Percentiles rank a stretch among this genome's conserved stretches.
Conservation (phyloP, 2,329 filamentous ascomycete genomes). For the Colletotrichum aenigma region DNA sequence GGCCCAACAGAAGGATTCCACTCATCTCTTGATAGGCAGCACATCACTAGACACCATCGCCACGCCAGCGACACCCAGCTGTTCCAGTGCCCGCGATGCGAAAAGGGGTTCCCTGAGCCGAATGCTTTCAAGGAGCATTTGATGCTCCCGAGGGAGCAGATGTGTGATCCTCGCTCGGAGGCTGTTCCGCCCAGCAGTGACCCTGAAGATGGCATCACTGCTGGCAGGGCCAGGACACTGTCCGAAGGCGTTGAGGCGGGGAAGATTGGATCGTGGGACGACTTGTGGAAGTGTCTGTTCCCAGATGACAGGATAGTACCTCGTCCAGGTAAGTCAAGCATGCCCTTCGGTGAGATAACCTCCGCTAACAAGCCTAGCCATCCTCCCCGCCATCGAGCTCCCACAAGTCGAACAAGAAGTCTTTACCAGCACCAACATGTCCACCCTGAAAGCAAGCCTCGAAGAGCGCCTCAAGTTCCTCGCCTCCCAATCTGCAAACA, state of each 20-base stretch:
- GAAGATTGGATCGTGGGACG: neutral
- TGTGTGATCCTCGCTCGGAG: conserved; percentile 34
- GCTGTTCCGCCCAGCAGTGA: neutral
- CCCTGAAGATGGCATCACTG: conserved; percentile 4
- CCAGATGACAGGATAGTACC: neutral
- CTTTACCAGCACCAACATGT: conserved; percentile 12
- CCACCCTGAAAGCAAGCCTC: conserved; percentile 3
- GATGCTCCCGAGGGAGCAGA: conserved; percentile 41
- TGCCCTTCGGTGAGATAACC: fast-evolving
- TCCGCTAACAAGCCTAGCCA: neutral
- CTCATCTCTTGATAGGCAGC: conserved; percentile 30
- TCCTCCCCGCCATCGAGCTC: conserved; percentile 7
- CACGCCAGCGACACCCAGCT: conserved; percentile 37
- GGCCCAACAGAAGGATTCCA: neutral
- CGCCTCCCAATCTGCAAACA: conserved; percentile 1
- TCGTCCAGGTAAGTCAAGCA: neutral
- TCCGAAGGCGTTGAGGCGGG: neutral
- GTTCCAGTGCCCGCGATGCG: conserved; percentile 44
- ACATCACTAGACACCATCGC: conserved; percentile 47
- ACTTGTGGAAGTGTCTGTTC: conserved; percentile 7
- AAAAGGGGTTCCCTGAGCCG: conserved; percentile 38
- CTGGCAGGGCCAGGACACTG: neutral
- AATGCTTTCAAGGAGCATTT: conserved; percentile 43
- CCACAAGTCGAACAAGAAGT: conserved; percentile 15
- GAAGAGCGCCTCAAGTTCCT: conserved; percentile 13